These are phyloP conservation scores for Vitis rotundifolia DNA, from an alignment of 164 flowering plant species.

Conservation along the genomic window DNA sequence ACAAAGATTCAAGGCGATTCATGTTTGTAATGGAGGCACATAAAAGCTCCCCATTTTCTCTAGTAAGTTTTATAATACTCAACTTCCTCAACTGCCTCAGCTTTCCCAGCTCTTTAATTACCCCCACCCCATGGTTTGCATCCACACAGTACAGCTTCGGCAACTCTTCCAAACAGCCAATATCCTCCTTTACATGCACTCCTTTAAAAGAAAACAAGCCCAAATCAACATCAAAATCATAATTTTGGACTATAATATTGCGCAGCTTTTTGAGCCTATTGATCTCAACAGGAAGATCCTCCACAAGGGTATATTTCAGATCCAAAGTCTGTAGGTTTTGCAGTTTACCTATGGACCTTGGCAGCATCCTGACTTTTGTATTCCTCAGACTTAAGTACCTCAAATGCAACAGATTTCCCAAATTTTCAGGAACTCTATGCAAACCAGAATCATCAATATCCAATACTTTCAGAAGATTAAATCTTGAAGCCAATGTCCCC, in stretches of 20 bases:
- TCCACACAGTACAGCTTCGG: conserved; percentile 13
- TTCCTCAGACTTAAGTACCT: conserved; percentile 25
- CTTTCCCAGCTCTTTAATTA: conserved; percentile 1
- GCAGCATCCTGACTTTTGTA: conserved; percentile 25
- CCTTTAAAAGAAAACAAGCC: no score
- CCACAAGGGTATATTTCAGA: conserved; percentile 22
- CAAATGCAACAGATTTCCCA: conserved; percentile 22
- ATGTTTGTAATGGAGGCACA: conserved; percentile 15
- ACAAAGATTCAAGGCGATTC: conserved; percentile 11
- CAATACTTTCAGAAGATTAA: neutral
- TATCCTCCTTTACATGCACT: neutral
- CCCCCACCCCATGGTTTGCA: neutral
- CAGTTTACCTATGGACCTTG: conserved; percentile 30
- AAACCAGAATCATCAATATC: conserved; percentile 24
- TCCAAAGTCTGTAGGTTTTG: conserved; percentile 31
- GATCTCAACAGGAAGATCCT: conserved; percentile 23
- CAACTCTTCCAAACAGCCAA: conserved; percentile 1
- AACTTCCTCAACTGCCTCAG: neutral
- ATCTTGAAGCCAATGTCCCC: no score
- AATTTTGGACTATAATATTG: neutral
- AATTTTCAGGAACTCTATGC: conserved; percentile 15
- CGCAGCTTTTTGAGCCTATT: conserved; percentile 15
- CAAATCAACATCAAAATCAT: no score
- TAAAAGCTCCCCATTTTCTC: neutral
- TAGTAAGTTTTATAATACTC: conserved; percentile 5